Evolutionary conservation across 495 filamentous ascomycete genomes (phyloP).

Genomic region (Physcia stellaris): DNA sequence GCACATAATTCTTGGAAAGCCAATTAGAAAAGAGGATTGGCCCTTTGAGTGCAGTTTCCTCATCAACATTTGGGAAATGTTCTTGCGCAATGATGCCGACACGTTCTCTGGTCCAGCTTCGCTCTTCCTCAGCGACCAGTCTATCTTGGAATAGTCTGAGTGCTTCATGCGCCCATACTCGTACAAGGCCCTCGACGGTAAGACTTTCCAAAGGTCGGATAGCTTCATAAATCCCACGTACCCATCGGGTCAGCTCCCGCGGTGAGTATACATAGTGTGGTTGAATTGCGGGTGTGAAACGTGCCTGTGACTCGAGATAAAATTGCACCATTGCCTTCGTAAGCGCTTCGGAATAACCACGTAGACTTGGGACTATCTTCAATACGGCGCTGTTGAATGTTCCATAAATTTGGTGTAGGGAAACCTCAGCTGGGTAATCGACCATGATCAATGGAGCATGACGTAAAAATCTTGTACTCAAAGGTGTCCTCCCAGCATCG

Average conservation of each 20-base stretch:
- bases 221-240: slow-evolving; percentile 90
- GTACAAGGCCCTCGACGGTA: slow-evolving; percentile 78
- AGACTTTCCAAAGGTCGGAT: slow-evolving; percentile 83
- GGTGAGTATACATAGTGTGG: slow-evolving; percentile 99
- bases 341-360: slow-evolving; percentile 83
- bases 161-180: slow-evolving; percentile 97
- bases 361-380: slow-evolving; percentile 91
- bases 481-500: slow-evolving; percentile 86
- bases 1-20: slow-evolving; percentile 97
- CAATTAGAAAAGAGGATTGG: slow-evolving; percentile 98
- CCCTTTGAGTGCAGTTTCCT: slow-evolving; percentile 73
- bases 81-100: slow-evolving; percentile 75
- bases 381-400: slow-evolving; percentile 95
- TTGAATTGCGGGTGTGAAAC: slow-evolving; percentile 91
- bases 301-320: slow-evolving; percentile 83
- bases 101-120: slow-evolving; percentile 83
- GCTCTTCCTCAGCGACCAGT: slow-evolving; percentile 84
- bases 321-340: slow-evolving; percentile 97
- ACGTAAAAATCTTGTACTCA: slow-evolving; percentile 84
- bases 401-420: slow-evolving; percentile 90
- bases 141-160: slow-evolving; percentile 93
- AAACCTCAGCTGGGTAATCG: slow-evolving; percentile 92
- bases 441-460: slow-evolving; percentile 98
- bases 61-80: slow-evolving; percentile 85
- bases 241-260: slow-evolving; percentile 94